Base-by-base conservation (phyloP, 305 asterid genomes). In the Fraxinus velutina region DNA sequence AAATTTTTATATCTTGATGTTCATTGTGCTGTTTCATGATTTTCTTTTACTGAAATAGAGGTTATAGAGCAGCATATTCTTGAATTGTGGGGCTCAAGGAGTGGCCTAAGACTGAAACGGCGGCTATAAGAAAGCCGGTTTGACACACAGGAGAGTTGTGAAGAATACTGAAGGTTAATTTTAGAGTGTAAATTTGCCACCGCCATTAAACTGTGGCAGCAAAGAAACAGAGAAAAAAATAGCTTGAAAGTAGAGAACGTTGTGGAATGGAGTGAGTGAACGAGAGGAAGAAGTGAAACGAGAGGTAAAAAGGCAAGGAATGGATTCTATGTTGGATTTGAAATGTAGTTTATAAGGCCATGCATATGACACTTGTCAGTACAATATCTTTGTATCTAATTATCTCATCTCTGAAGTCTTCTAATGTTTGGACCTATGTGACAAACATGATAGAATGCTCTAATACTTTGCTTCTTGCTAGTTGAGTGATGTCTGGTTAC, bases 21-120 rank as follows among this genome's bases (percentile, higher is more conserved):
- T 27, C 30, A 27, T 27, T 27, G 30, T 27, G 30, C 30, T 27
- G 30, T 27, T 27, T 27, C 30, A 27, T 27, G 30, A 27, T 27
- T 27, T 27, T 27, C 30, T 27, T 27, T 0, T 27, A 27, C 30
- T 27, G 30, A 27, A 27, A 27, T 27, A 27, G 98, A 89, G 77
- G 94, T 87, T 1, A 93, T 96, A 84, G 99, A 96, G 88, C 98
- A 96, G 27, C 82, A 77, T 76, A 90, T 92, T 74, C 82, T 85
- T n/a, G 90, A 85, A 81, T 57, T 79, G 29, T 66, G 90, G 64
- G 80, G 83, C 73, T 77, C 66, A 7, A 89, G 85, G 37, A 7
- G 74, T 2, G 87, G 89, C 83, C 88, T 77, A 78, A 89, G 80
- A 80, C 33, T 66, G 37, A 81, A 80, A n/a, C 90, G 86, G 44